Base-by-base conservation (phyloP, 1,284 basidiomycete genomes). In the Marasmius fiardii region DNA sequence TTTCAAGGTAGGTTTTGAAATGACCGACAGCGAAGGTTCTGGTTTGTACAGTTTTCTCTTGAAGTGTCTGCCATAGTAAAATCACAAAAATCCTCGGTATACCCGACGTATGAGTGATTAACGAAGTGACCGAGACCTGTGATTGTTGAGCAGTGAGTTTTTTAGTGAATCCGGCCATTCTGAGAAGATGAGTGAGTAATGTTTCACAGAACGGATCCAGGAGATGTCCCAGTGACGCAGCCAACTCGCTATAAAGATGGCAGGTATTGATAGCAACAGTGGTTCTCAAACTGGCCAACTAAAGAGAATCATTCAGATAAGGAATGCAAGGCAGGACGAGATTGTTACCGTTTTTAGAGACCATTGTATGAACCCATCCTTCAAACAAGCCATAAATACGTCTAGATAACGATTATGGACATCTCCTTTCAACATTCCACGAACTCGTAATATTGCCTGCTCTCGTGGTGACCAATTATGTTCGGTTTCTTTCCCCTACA, bases 391-490 rank as follows among this genome's bases (percentile, higher is more conserved):
- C 24, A 94, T 63, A 67, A 98, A 97, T 1, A 82, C 74, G 1
- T 93, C 89, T 1, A 78, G 69, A 64, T 88, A 94, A 55, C 90
- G 85, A 26, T 75, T 69, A 63, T 92, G 86, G 1, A 90, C 88
- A 47, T 90, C 88, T 26, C 90, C 93, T 61, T 88, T 90, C 58
- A 99, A 71, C 92, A 99, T 95, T 5, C 96, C 95, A 49, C 97
- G 83, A 10, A 99, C 85, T 16, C 85, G 82, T 48, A 86, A 77
- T 57, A 98, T 79, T 12, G 88, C 80, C 59, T 82, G 84, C 61
- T 99, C 96, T 59, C 96, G 82, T 23, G 79, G 75, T 43, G 84
- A 80, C 96, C 96, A 99, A 66, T 99, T 99, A 64, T 96, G 92
- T 67, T 99, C 96, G 0, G 92, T 93, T 74, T 99, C 97, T 72